A percentile compares a stretch with the other conserved stretches of the same genome.
Evolutionary conservation across 2,329 filamentous ascomycete genomes (phyloP).

Genomic region (Falciphora oryzae): DNA sequence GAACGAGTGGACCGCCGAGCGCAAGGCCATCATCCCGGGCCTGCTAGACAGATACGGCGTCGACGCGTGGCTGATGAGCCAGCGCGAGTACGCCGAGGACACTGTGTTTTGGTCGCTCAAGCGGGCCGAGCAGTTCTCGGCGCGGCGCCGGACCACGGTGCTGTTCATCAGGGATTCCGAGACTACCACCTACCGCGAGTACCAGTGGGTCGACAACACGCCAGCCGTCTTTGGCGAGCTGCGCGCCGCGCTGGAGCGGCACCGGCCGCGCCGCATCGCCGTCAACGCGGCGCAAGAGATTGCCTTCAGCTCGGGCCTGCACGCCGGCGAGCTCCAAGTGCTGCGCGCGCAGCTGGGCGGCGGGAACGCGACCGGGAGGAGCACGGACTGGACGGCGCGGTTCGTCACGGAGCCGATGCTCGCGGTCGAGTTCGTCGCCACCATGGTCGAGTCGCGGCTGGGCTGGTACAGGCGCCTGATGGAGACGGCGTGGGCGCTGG

Average conservation of each 20-base stretch:
- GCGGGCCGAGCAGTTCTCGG: slow-evolving; percentile 38
- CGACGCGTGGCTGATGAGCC: slow-evolving; percentile 45
- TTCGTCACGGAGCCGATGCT: slow-evolving; percentile 37
- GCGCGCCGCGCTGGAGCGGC: slow-evolving; percentile 27
- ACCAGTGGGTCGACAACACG: slow-evolving; percentile 44
- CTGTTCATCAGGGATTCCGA: slow-evolving; percentile 33
- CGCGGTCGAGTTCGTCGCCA: slow-evolving; percentile 39
- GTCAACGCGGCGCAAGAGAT: slow-evolving; percentile 39
- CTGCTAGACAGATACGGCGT: slow-evolving; percentile 38
- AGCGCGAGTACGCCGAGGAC: slow-evolving; percentile 46
- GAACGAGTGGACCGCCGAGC: slow-evolving; percentile 38
- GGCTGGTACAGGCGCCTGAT: slow-evolving; percentile 38
- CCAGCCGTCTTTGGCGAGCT: slow-evolving; percentile 35
- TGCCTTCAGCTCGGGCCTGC: slow-evolving; percentile 40
- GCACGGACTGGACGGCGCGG: slow-evolving; percentile 30
- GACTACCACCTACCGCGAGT: slow-evolving; percentile 23
- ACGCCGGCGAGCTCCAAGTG: slow-evolving; percentile 38
- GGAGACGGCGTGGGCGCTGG: slow-evolving; percentile 57
- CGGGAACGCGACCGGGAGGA: slow-evolving; percentile 34
- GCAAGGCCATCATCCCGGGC: slow-evolving; percentile 33
- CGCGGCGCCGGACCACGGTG: slow-evolving; percentile 42
- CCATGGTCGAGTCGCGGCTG: slow-evolving; percentile 33
- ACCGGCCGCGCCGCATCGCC: slow-evolving; percentile 33
- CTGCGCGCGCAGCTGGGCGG: slow-evolving; percentile 26
- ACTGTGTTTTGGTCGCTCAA: slow-evolving; percentile 47